phyloP scores from a whole-genome alignment of 345 rosid genomes.

The Syzygium grande region DNA sequence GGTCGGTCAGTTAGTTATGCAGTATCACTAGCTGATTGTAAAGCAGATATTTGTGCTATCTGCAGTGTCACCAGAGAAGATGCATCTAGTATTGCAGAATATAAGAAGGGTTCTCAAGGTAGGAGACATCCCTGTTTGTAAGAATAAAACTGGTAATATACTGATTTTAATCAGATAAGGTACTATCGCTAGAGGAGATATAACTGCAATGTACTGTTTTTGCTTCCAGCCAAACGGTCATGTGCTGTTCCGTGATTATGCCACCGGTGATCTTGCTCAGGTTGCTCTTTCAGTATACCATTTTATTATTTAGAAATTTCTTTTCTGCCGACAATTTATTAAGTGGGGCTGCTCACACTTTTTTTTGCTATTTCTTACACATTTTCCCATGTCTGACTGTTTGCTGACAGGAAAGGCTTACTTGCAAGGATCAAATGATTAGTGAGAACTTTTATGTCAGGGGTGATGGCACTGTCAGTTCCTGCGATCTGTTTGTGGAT shows the following conservation, averaged over 20 bases:
- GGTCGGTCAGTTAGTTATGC: neutral
- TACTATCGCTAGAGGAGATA: neutral
- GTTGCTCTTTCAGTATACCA: constrained; percentile 17
- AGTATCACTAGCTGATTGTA: constrained; percentile 14
- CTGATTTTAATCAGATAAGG: neutral
- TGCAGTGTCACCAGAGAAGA: constrained; percentile 93
- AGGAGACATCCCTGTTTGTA: neutral
- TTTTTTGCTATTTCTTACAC: neutral
- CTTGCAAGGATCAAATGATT: constrained; percentile 76
- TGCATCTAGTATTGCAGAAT: constrained; percentile 71
- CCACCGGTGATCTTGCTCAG: constrained; percentile 92
- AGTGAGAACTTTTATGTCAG: constrained; percentile 84
- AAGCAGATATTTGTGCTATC: constrained; percentile 90
- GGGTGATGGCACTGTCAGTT: constrained; percentile 96
- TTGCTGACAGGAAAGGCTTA: constrained; percentile 68
- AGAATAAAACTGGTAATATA: neutral
- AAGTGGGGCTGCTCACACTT: neutral
- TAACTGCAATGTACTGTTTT: neutral
- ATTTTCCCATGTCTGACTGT: neutral
- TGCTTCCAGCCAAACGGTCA: constrained; percentile 61
- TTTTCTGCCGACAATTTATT: neutral
- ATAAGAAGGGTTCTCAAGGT: constrained; percentile 74
- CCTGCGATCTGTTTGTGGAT: neutral
- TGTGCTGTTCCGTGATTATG: constrained; percentile 84
- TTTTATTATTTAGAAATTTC: neutral